Evolutionary conservation across 768 basidiomycete species (phyloP).

Genomic region (Leccinellum luteum): DNA sequence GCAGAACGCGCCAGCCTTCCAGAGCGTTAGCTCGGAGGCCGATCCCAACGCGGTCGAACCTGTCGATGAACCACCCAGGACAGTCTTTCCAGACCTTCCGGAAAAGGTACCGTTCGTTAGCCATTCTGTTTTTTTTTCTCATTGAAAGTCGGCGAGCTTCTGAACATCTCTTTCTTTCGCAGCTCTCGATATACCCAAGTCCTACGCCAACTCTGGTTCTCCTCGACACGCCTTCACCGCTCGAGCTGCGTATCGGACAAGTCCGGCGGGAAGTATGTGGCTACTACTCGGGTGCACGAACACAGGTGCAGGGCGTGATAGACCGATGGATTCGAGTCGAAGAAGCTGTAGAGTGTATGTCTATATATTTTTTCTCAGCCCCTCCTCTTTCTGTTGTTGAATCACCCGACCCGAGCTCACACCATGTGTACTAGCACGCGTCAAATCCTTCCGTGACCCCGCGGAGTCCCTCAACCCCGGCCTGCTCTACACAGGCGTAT

Average conservation of each 20-base stretch:
- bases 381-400: not conserved
- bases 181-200: constrained; percentile 85
- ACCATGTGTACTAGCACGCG: constrained; percentile 49
- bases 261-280: constrained; percentile 59
- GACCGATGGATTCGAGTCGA: constrained; percentile 86
- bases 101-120: constrained; percentile 22
- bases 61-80: constrained; percentile 6
- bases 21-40: not conserved
- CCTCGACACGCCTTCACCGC: constrained; percentile 67
- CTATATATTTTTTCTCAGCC: not conserved
- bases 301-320: constrained; percentile 68
- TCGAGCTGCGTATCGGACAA: constrained; percentile 75
- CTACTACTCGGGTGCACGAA: constrained; percentile 55
- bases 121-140: not conserved
- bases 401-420: not conserved
- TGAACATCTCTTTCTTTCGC: not conserved
- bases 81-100: constrained; percentile 19
- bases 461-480: constrained; percentile 86
- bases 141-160: not conserved
- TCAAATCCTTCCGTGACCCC: constrained; percentile 78
- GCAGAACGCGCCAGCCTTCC: not conserved
- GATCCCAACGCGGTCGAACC: constrained; percentile 1
- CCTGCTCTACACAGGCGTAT: constrained; percentile 86
- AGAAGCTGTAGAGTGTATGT: constrained; percentile 79
- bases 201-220: constrained; percentile 63